A percentile compares a stretch with the other conserved stretches of the same genome.
phyloP scores from a whole-genome alignment of 371 early-diverging fungal species.

The Haplosporangium sp. region DNA sequence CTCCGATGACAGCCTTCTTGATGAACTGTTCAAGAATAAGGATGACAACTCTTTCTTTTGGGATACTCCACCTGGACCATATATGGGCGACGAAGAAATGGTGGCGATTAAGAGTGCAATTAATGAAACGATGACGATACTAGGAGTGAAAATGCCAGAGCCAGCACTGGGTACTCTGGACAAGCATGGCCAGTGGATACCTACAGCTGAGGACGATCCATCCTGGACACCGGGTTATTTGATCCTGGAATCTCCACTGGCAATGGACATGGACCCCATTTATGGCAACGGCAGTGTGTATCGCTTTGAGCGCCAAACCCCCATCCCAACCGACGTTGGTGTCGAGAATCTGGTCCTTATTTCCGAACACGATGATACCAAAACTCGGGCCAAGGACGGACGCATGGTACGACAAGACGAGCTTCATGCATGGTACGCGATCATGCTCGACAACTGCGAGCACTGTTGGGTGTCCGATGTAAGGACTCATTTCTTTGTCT shows the following conservation, averaged over 20 bases:
- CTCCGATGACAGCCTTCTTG: too few species aligned
- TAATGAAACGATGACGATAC: too few species aligned
- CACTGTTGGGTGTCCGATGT: constrained; percentile 48
- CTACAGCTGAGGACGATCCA: not conserved
- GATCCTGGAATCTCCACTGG: constrained; percentile 29
- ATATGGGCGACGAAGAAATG: too few species aligned
- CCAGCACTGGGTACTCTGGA: too few species aligned
- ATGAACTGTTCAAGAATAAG: too few species aligned
- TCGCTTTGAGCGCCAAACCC: constrained; percentile 27
- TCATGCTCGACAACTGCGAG: constrained; percentile 32
- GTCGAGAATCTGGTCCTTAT: constrained; percentile 39
- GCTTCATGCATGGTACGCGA: constrained; percentile 35
- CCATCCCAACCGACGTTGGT: constrained; percentile 41
- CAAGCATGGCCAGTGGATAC: not conserved
- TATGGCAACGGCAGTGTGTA: constrained; percentile 29
- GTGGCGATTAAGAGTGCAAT: too few species aligned
- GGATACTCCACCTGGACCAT: too few species aligned
- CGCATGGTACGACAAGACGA: too few species aligned
- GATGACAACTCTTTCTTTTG: too few species aligned
- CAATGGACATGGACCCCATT: constrained; percentile 41
- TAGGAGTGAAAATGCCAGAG: not conserved
- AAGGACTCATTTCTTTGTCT: constrained; percentile 27
- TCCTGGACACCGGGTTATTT: constrained; percentile 16
- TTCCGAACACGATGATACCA: constrained; percentile 26
- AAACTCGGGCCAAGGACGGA: too few species aligned